Evolutionary conservation across 129 eudicot genomes (phyloP).

Genomic region (Flaveria linearis): DNA sequence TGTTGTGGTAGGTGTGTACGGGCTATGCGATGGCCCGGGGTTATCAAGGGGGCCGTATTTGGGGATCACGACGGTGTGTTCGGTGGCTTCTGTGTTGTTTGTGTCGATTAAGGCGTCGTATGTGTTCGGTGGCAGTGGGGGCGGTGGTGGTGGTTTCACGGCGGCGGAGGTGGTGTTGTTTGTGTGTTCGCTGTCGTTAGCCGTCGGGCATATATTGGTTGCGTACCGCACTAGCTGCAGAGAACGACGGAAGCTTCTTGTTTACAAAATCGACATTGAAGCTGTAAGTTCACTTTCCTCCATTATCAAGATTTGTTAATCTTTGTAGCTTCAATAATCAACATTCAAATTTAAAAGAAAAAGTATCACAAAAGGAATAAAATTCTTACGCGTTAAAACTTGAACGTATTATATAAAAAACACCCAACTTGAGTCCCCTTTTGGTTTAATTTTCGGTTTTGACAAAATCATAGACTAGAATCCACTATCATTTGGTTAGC

Average conservation of each 20-base stretch:
- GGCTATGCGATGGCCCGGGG: slow-evolving; percentile 89
- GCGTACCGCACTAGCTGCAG: slow-evolving; percentile 93
- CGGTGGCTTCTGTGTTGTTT: slow-evolving; percentile 71
- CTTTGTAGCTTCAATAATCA: too few relatives aligned
- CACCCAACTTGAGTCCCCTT: slow-evolving; percentile 21
- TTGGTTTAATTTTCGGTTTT: background rate
- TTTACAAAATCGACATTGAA: slow-evolving; percentile 89
- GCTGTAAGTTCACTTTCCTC: slow-evolving; percentile 66
- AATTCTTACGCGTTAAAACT: background rate
- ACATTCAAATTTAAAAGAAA: too few relatives aligned
- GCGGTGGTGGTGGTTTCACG: background rate
- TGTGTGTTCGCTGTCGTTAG: slow-evolving; percentile 59
- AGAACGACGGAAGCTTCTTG: slow-evolving; percentile 89
- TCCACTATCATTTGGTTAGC: too few relatives aligned
- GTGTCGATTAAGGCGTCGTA: slow-evolving; percentile 86
- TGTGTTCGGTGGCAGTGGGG: slow-evolving; percentile 46
- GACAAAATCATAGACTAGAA: too few relatives aligned
- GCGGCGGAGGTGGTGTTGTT: slow-evolving; percentile 70
- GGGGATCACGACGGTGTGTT: slow-evolving; percentile 73
- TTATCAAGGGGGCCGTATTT: slow-evolving; percentile 84
- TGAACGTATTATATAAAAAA: background rate
- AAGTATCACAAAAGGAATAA: background rate
- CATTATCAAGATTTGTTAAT: background rate
- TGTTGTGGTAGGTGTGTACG: slow-evolving; percentile 68
- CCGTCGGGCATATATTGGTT: slow-evolving; percentile 75